phyloP scores from a whole-genome alignment of 1,284 basidiomycete genomes.

The Puccinia sorghi region DNA sequence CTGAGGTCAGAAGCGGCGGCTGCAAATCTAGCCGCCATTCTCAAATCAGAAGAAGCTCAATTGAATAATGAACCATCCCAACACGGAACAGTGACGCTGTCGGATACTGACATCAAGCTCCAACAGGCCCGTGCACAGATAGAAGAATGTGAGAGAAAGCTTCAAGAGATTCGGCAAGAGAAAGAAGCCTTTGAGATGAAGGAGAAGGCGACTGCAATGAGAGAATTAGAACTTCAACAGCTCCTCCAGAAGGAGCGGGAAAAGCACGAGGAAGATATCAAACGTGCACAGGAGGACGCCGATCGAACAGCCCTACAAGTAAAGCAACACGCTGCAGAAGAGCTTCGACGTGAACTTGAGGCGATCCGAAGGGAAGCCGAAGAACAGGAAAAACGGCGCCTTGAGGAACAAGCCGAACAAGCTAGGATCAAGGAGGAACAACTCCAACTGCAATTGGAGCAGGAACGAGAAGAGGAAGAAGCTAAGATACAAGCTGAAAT shows the following conservation, averaged over 20 bases:
- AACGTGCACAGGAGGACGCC: neutral
- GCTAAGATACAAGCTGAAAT: constrained; percentile 18
- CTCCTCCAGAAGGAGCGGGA: neutral
- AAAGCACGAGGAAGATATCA: neutral
- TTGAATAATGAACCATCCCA: neutral
- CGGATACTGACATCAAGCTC: constrained; percentile 24
- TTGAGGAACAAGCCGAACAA: constrained; percentile 10
- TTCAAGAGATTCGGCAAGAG: constrained; percentile 18
- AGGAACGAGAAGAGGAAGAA: constrained; percentile 5
- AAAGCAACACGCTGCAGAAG: neutral
- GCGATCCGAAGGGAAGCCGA: neutral
- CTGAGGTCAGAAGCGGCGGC: neutral
- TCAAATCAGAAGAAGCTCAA: neutral
- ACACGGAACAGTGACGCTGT: neutral
- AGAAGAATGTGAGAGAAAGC: constrained; percentile 4
- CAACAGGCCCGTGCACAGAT: constrained; percentile 11
- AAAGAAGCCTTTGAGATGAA: constrained; percentile 24
- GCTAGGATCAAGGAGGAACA: neutral
- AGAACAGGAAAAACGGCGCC: constrained; percentile 10
- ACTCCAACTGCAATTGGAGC: neutral
- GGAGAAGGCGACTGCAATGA: constrained; percentile 14
- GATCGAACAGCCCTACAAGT: neutral
- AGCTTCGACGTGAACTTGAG: neutral
- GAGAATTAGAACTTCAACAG: neutral
- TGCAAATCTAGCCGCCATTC: neutral